Base-by-base conservation (phyloP, 2,329 filamentous ascomycete species). In the Neoscytalidium dimidiatum region DNA sequence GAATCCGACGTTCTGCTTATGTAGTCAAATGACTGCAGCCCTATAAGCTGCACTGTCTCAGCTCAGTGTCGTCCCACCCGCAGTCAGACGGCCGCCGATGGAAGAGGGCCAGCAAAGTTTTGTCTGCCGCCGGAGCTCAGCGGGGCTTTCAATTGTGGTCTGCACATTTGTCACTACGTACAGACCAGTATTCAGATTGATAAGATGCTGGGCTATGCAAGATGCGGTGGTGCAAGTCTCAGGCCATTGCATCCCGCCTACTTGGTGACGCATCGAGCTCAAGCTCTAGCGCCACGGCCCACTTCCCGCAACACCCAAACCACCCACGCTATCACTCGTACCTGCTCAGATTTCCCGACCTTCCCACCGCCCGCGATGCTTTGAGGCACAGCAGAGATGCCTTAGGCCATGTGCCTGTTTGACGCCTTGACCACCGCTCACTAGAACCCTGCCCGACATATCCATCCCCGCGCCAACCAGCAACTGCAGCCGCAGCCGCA, bases 1-100 rank as follows among this genome's bases (percentile, higher is more conserved):
- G 61, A 56, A 64, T 64, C 61, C 61, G 49, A n/a, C 28, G 13
- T 19, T 13, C 11, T 56, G 49, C 28, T 46, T 64, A n/a, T n/a
- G n/a, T n/a, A 33, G 61, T 33, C 49, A 56, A 33, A 11, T 35
- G 21, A 19, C 38, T 56, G 49, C 61, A 64, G 61, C 61, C 61
- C 61, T 64, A 64, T 38, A 48, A 35, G 33, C 11, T 31, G 61
- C 61, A 41, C 23, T 53, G 29, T 46, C 29, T 46, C 60, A 29
- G 48, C 19, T 53, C 48, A 44, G 6, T 17, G 13, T 17, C 14
- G 38, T 41, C 38, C 35, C 38, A 41, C 5, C 38, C 7, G 13
- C 38, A 41, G 9, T 17, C 38, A 9, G 13, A 41, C 2, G 38
- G n/a, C n/a, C n/a, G 14, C 11, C 11, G 5, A 11, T 11, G 31